phyloP scores from a whole-genome alignment of 768 basidiomycete genomes.

The Termitomyces sp. region DNA sequence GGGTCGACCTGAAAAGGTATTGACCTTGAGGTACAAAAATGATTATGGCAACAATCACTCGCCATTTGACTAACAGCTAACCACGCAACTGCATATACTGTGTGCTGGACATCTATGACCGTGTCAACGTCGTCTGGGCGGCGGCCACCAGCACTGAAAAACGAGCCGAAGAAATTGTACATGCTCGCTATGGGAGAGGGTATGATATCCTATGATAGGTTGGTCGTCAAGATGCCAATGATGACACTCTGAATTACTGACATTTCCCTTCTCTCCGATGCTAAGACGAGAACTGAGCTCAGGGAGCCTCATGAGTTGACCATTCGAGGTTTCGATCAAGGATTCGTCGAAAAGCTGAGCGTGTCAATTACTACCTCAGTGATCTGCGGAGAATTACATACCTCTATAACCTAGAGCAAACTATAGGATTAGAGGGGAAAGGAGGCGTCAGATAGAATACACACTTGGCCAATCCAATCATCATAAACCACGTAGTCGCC shows the following conservation, averaged over 20 bases:
- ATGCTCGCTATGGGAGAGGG: slow-evolving; percentile 43
- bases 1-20: slow-evolving; percentile 47
- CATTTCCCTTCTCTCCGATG: slow-evolving; percentile 72
- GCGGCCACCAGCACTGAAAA: slow-evolving; percentile 33
- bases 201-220: slow-evolving; percentile 53
- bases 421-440: neutral
- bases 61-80: slow-evolving; percentile 85
- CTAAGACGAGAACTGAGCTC: slow-evolving; percentile 72
- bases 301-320: slow-evolving; percentile 63
- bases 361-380: slow-evolving; percentile 53
- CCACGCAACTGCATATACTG: slow-evolving; percentile 79
- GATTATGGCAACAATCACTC: slow-evolving; percentile 16
- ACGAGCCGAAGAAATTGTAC: slow-evolving; percentile 39
- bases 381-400: slow-evolving; percentile 29
- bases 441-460: slow-evolving; percentile 14
- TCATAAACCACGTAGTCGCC: slow-evolving; percentile 79
- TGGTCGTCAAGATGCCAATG: neutral
- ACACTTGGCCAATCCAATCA: slow-evolving; percentile 88
- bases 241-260: slow-evolving; percentile 26
- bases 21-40: neutral
- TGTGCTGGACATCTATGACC: slow-evolving; percentile 69
- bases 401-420: slow-evolving; percentile 1
- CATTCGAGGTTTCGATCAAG: slow-evolving; percentile 59
- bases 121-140: slow-evolving; percentile 45
- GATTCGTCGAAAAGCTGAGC: slow-evolving; percentile 79